Conservation (phyloP, 768 basidiomycete species). For the Amanita pseudoporphyria region DNA sequence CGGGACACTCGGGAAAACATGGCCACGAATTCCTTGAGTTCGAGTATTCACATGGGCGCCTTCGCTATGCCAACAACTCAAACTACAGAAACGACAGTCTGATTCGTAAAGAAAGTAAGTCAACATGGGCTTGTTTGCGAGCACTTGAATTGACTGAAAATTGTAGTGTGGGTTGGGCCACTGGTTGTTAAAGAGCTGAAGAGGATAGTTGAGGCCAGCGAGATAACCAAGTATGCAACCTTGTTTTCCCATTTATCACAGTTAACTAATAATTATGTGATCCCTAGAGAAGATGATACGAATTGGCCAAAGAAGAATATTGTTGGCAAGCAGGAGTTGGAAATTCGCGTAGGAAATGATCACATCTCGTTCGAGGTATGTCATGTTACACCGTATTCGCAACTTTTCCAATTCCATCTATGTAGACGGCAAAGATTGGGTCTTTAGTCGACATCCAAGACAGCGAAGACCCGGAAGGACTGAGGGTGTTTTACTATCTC, state of each 20-base stretch:
- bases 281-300: conserved; percentile 85
- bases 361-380: conserved; percentile 95
- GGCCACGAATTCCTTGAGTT: conserved; percentile 98
- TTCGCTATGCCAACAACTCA: conserved; percentile 98
- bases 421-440: conserved; percentile 95
- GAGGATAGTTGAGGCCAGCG: conserved; percentile 84
- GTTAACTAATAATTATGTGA: background rate
- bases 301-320: conserved; percentile 99
- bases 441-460: conserved; percentile 95
- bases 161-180: conserved; percentile 87
- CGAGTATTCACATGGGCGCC: conserved; percentile 92
- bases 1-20: conserved; percentile 97
- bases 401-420: background rate
- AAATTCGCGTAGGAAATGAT: conserved; percentile 88
- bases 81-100: conserved; percentile 98
- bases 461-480: conserved; percentile 93
- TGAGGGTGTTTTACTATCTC: conserved; percentile 97
- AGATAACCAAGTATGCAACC: conserved; percentile 74
- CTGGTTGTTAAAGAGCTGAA: conserved; percentile 92
- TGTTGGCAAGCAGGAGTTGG: conserved; percentile 96
- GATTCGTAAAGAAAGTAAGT: conserved; percentile 97
- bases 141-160: background rate
- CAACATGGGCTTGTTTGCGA: background rate
- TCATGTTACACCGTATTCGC: conserved; percentile 3
- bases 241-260: background rate